These are phyloP conservation scores for Cocos nucifera DNA, from an alignment of 176 grass and related monocot genomes.

Conservation along the genomic window DNA sequence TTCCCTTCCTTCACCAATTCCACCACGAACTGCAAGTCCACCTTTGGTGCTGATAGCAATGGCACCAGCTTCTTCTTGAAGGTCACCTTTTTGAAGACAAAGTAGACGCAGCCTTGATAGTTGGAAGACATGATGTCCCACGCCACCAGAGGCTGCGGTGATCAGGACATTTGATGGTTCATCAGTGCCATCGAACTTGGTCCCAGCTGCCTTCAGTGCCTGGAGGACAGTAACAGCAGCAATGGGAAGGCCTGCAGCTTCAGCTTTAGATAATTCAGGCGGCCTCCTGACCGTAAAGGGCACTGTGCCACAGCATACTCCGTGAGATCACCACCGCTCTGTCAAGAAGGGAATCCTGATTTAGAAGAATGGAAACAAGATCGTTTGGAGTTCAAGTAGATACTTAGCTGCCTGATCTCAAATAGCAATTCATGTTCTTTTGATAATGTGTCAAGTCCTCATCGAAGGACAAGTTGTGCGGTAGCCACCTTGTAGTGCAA, in stretches of 20 bases:
- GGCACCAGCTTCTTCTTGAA: conserved; percentile 30
- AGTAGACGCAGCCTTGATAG: conserved; percentile 32
- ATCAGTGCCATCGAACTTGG: conserved; percentile 35
- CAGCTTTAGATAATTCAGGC: conserved; percentile 36
- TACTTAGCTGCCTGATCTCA: too few species aligned
- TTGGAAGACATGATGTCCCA: conserved; percentile 74
- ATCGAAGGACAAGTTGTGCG: too few species aligned
- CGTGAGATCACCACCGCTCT: conserved; percentile 54
- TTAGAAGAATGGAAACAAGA: too few species aligned
- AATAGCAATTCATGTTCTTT: too few species aligned
- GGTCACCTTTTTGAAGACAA: too few species aligned
- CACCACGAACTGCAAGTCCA: too few species aligned
- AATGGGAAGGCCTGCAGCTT: conserved; percentile 45
- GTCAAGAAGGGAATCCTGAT: not conserved
- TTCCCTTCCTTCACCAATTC: too few species aligned
- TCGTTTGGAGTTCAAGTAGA: too few species aligned
- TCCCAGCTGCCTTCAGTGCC: conserved; percentile 38
- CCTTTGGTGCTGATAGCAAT: too few species aligned
- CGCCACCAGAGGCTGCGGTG: conserved; percentile 80
- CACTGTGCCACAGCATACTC: conserved; percentile 45
- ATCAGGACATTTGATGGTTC: conserved; percentile 41
- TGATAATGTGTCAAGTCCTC: too few species aligned
- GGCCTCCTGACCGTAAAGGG: conserved; percentile 38
- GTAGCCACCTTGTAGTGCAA: too few species aligned
- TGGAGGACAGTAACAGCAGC: conserved; percentile 51